Base-by-base conservation (phyloP, 495 filamentous ascomycete genomes). In the Pyrenopolyporus hunteri region DNA sequence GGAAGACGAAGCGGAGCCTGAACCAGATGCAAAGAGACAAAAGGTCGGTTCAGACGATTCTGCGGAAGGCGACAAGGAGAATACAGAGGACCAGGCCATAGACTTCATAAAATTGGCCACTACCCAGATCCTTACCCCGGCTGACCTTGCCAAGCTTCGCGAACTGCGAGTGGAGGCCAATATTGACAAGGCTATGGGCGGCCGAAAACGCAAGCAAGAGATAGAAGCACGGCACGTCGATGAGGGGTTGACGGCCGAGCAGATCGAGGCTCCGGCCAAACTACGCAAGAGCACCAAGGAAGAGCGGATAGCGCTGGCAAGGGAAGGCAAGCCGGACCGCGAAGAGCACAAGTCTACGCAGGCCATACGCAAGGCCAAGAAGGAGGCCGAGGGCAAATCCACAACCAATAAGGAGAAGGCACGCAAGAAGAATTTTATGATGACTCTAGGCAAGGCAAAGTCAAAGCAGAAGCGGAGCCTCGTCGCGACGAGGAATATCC, bases 341-440 rank as follows among this genome's bases (percentile, higher is more conserved):
- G 80, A 83, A 32, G 87, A 92, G 64, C 89, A 92, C 75, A 91
- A 91, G 80, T 88, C 85, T 57, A 91, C 89, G 56, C 85, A 88
- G 50, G 91, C 91, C 6, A 85, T 85, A 68, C 81, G 89, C 44
- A 90, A 92, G 77, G 82, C 91, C 73, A 88, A 89, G 75, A 96
- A 95, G 82, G 84, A 86, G 63, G 83, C 85, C 11, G 84, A 92
- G 77, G 90, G 92, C 57, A 97, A 98, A 83, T 93, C 89, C 74
- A 90, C 90, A 3, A 99, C 94, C 65, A 99, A 99, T 77, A 90
- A 90, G 81, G 95, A 99, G 81, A 99, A 99, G 83, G 86, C 89
- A 22, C 80, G 93, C 46, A 88, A 87, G 80, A 98, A 99, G 86
- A 98, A 98, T 73, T 95, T 98, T 74, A 70, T 98, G 67, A 99